phyloP scores from a whole-genome alignment of 805 yeast genomes.

The Scheffersomyces ergatensis region DNA sequence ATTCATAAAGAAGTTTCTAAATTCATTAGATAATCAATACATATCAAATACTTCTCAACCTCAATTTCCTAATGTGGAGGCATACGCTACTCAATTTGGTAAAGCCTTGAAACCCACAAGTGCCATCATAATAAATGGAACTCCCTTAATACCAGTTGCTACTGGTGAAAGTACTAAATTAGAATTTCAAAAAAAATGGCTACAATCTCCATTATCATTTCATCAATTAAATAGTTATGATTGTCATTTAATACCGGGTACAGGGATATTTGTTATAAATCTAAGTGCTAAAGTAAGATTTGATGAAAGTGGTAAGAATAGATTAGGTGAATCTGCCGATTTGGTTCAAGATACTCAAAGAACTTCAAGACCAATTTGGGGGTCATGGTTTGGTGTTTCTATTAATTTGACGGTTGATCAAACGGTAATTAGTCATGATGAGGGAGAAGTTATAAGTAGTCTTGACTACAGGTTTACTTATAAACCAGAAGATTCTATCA shows the following conservation, averaged over 20 bases:
- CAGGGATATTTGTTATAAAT: slow-evolving; percentile 51
- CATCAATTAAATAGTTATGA: slow-evolving; percentile 66
- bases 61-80: slow-evolving; percentile 31
- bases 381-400: slow-evolving; percentile 69
- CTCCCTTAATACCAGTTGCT: slow-evolving; percentile 40
- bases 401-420: slow-evolving; percentile 62
- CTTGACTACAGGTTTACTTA: slow-evolving; percentile 67
- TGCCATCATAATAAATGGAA: slow-evolving; percentile 58
- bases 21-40: slow-evolving; percentile 35
- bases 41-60: slow-evolving; percentile 16
- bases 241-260: slow-evolving; percentile 65
- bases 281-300: slow-evolving; percentile 64
- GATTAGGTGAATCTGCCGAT: slow-evolving; percentile 63
- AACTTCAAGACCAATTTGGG: slow-evolving; percentile 54
- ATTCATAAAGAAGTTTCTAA: slow-evolving; percentile 32
- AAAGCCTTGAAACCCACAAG: slow-evolving; percentile 51
- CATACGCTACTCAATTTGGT: slow-evolving; percentile 43
- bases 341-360: slow-evolving; percentile 25
- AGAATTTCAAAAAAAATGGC: slow-evolving; percentile 59
- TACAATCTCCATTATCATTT: slow-evolving; percentile 53
- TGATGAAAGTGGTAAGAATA: slow-evolving; percentile 72
- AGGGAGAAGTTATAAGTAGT: slow-evolving; percentile 51
- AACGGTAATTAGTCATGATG: slow-evolving; percentile 27
- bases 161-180: slow-evolving; percentile 30
- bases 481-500: slow-evolving; percentile 52